Percentiles rank a stretch among this genome's conserved stretches.
Evolutionary conservation across 306 rosid species (phyloP).

Genomic region (Clitoria ternatea): DNA sequence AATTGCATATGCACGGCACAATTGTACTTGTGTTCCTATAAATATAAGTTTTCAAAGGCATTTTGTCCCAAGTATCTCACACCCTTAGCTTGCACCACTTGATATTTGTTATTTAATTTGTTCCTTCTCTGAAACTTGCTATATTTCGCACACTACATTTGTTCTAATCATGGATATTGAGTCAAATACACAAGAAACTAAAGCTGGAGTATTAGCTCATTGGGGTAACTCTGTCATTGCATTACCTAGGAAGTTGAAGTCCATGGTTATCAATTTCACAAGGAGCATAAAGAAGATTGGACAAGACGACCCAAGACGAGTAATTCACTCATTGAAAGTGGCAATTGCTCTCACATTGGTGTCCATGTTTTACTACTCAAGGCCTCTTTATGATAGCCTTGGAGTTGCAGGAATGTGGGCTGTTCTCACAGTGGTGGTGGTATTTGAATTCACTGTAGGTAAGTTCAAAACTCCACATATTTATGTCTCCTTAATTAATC

Average conservation of each 20-base stretch:
- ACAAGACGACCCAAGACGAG: slow-evolving; percentile 82
- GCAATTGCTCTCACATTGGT: slow-evolving; percentile 87
- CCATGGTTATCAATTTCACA: slow-evolving; percentile 33
- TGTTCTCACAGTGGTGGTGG: slow-evolving; percentile 79
- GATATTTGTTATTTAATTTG: neutral
- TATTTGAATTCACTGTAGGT: slow-evolving; percentile 89
- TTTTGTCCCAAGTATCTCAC: slow-evolving; percentile 29
- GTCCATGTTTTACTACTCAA: slow-evolving; percentile 66
- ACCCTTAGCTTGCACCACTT: neutral
- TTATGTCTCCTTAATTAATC: neutral
- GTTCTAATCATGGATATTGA: slow-evolving; percentile 49
- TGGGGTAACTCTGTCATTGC: slow-evolving; percentile 25
- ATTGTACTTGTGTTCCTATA: slow-evolving; percentile 36
- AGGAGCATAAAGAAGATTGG: slow-evolving; percentile 55
- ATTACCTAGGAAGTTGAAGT: slow-evolving; percentile 34
- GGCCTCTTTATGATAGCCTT: slow-evolving; percentile 72
- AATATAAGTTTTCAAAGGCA: slow-evolving; percentile 26
- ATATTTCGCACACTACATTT: neutral
- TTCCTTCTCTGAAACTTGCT: slow-evolving; percentile 8
- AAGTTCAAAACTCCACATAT: slow-evolving; percentile 13
- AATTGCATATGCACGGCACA: neutral
- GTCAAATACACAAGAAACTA: slow-evolving; percentile 30
- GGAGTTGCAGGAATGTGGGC: slow-evolving; percentile 96
- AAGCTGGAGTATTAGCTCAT: slow-evolving; percentile 5
- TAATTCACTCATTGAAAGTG: slow-evolving; percentile 84